Percentiles rank a stretch among this genome's conserved stretches.
Conservation (phyloP, 129 eudicot species). For the Helianthus tuberosus region DNA sequence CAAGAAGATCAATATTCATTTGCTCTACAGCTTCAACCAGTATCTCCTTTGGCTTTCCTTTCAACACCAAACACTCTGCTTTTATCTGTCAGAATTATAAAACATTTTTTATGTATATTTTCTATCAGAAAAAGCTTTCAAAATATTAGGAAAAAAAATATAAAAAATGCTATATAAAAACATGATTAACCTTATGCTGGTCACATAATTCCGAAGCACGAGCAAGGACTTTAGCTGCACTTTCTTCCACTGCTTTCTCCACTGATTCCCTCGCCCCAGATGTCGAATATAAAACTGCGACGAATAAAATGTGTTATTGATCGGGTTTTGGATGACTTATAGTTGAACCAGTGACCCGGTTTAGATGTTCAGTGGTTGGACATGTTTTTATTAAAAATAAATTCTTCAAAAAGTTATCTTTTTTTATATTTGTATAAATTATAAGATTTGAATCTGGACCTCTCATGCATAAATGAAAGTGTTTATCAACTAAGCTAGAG, state of each 20-base stretch:
- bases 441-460: no score
- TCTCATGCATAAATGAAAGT: no score
- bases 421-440: no score
- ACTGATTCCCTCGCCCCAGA: slow-evolving; percentile 52
- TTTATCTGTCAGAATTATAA: slow-evolving; percentile 25
- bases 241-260: slow-evolving; percentile 53
- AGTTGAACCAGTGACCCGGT: not conserved
- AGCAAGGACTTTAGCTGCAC: slow-evolving; percentile 51
- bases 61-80: slow-evolving; percentile 39
- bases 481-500: no score
- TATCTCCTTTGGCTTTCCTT: slow-evolving; percentile 54
- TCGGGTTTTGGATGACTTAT: no score
- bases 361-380: not conserved
- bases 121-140: no score
- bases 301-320: not conserved
- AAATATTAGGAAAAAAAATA: no score
- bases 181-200: slow-evolving; percentile 27
- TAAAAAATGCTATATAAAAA: not conserved
- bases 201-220: slow-evolving; percentile 53
- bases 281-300: slow-evolving; percentile 45
- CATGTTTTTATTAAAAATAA: no score
- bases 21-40: slow-evolving; percentile 47
- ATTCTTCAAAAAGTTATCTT: no score
- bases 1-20: slow-evolving; percentile 50
- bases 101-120: not conserved